phyloP scores from a whole-genome alignment of 2,329 filamentous ascomycete species.

The Harringtonia lauricola region DNA sequence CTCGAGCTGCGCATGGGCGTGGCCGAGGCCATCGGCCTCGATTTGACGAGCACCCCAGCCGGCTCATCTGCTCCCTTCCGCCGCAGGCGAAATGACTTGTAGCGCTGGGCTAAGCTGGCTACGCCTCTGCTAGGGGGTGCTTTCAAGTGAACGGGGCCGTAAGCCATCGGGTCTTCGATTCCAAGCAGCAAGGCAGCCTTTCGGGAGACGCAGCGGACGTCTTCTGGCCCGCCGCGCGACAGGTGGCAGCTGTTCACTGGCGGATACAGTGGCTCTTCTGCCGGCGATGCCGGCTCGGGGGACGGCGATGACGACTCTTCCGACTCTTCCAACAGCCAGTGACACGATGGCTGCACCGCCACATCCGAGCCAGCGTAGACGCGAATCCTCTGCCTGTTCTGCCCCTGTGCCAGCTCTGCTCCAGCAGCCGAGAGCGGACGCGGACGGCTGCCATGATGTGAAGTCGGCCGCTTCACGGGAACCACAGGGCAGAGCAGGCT shows the following conservation, averaged over 20 bases:
- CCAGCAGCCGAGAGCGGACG: no score
- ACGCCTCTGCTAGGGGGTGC: neutral
- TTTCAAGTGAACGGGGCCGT: neutral
- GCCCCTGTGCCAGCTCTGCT: no score
- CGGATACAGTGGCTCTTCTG: neutral
- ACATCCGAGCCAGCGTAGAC: no score
- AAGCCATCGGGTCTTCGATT: conserved; percentile 1
- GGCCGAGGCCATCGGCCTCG: neutral
- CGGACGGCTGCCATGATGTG: no score
- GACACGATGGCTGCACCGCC: no score
- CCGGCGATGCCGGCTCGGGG: neutral
- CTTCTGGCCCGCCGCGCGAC: no score
- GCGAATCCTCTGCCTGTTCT: no score
- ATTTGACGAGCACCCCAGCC: no score
- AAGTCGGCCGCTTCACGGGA: neutral
- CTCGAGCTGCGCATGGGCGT: no score
- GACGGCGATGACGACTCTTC: neutral
- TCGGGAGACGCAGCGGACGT: conserved; percentile 14
- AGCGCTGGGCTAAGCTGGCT: conserved; percentile 2
- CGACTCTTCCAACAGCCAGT: no score
- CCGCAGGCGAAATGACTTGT: conserved; percentile 7
- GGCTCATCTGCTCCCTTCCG: no score
- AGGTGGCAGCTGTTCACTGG: neutral
- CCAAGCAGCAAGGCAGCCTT: conserved; percentile 13
- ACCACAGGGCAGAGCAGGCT: conserved; percentile 19